Evolutionary conservation across 495 filamentous ascomycete species (phyloP).

Genomic region (Penicillium subrubescens): DNA sequence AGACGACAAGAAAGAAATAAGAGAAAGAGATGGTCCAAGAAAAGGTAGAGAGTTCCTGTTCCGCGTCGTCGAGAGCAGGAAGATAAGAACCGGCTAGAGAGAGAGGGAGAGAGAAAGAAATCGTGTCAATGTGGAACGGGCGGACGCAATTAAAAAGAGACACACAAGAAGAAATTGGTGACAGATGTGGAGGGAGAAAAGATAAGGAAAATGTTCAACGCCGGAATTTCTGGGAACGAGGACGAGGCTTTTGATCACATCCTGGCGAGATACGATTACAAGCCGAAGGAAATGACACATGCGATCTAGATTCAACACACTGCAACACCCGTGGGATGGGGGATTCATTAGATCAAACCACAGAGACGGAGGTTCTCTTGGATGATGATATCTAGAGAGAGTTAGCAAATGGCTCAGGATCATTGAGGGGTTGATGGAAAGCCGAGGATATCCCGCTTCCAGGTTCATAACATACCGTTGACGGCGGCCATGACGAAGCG

Average conservation of each 20-base stretch:
- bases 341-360: slow-evolving; percentile 83
- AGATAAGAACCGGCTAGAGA: slow-evolving; percentile 46
- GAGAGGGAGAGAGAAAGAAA: slow-evolving; percentile 19
- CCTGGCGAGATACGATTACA: slow-evolving; percentile 30
- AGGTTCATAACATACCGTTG: slow-evolving; percentile 70
- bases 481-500: slow-evolving; percentile 99
- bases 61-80: slow-evolving; percentile 43
- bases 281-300: slow-evolving; percentile 34
- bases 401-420: not conserved
- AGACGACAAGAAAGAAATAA: slow-evolving; percentile 16
- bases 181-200: slow-evolving; percentile 17
- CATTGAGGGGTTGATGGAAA: not conserved
- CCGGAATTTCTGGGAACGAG: slow-evolving; percentile 42
- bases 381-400: slow-evolving; percentile 88
- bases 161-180: slow-evolving; percentile 22
- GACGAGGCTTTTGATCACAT: slow-evolving; percentile 31
- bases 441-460: not conserved
- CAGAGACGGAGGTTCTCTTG: slow-evolving; percentile 98
- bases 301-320: slow-evolving; percentile 42
- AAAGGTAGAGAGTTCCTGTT: slow-evolving; percentile 33
- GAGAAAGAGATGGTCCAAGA: slow-evolving; percentile 2
- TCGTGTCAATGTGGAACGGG: slow-evolving; percentile 39
- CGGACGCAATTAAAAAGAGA: slow-evolving; percentile 29
- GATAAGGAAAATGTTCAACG: slow-evolving; percentile 45
- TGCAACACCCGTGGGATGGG: slow-evolving; percentile 35